Base-by-base conservation (phyloP, 2,329 filamentous ascomycete genomes). In the Trichoderma lentiforme region DNA sequence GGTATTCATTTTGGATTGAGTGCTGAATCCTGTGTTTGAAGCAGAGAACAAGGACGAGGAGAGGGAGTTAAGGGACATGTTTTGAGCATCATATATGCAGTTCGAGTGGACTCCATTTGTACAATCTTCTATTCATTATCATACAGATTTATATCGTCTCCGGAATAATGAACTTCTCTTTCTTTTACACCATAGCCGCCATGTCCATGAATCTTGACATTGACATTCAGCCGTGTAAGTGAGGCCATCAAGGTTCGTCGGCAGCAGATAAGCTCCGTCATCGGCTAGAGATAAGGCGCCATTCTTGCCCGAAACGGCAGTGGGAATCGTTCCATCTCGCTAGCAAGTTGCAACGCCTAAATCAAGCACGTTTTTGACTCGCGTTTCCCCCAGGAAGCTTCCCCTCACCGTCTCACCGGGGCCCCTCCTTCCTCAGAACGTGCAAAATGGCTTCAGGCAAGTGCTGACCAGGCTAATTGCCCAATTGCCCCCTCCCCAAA, bases 251-350 rank as follows among this genome's bases (percentile, higher is more conserved):
- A 65, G 43, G n/a, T 53, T 21, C 62, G 43, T 56, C 63, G 63
- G 63, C 47, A 66, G 15, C n/a, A 66, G 63, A 66, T 56, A 66
- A 66, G 63, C 30, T 9, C 7, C 8, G 28, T 28, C 43, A 4
- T 66, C 63, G 47, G 63, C 39, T 66, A 56, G 47, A 56, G 63
- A 66, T 66, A 39, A 66, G 43, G 18, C 47, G 47, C 47, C 21
- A 6, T 53, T 24, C n/a, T 53, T 53, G n/a, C 47, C 47, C n/a
- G 21, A 53, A 24, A 24, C 47, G 47, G 47, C 47, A 53, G 47
- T 24, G 47, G n/a, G 47, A 53, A 53, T 53, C 21, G 47, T 7
- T 21, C 47, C 1, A 11, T 4, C 21, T 53, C 47, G 47, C 47
- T 24, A 24, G 47, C 47, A 53, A 53, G 47, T 53, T 53, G n/a